Conservation (phyloP, 2,329 filamentous ascomycete genomes). For the Colletotrichum neosansevieriae region DNA sequence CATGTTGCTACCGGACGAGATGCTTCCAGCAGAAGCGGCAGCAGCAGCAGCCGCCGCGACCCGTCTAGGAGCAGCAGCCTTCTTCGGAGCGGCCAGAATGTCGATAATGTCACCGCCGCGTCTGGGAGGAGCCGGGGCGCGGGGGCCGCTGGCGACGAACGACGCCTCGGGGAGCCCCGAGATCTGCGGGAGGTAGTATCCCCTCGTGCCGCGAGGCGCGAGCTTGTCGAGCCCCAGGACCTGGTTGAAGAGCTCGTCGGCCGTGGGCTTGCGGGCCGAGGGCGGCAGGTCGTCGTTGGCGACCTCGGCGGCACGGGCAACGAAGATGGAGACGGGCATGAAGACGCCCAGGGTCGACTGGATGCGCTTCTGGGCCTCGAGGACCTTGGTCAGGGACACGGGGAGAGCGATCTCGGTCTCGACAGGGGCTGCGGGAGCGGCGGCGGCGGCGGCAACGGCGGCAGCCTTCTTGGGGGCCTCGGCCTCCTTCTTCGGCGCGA, state of each 20-base stretch:
- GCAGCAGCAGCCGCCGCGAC: slow-evolving; percentile 40
- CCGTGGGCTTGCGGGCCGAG: slow-evolving; percentile 72
- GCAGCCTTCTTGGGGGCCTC: slow-evolving; percentile 44
- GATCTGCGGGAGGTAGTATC: slow-evolving; percentile 81
- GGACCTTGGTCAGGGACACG: slow-evolving; percentile 82
- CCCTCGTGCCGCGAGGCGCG: slow-evolving; percentile 59
- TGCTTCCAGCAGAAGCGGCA: slow-evolving; percentile 51
- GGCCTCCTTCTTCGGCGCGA: slow-evolving; percentile 67
- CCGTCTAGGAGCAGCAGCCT: slow-evolving; percentile 23
- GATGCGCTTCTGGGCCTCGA: slow-evolving; percentile 85
- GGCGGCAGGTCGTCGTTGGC: slow-evolving; percentile 90
- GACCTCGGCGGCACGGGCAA: slow-evolving; percentile 84
- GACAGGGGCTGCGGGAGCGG: slow-evolving; percentile 56
- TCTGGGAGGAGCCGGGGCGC: slow-evolving; percentile 45
- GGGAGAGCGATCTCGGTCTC: slow-evolving; percentile 75
- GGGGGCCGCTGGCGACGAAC: slow-evolving; percentile 50
- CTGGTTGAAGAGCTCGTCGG: slow-evolving; percentile 90
- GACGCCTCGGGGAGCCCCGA: slow-evolving; percentile 65
- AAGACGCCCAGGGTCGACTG: slow-evolving; percentile 82
- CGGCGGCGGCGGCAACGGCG: neutral
- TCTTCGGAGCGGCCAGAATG: slow-evolving; percentile 69
- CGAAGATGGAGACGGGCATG: slow-evolving; percentile 87
- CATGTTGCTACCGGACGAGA: slow-evolving; percentile 74
- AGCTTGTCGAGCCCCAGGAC: slow-evolving; percentile 77
- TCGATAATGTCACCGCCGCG: slow-evolving; percentile 81